Base-by-base conservation (phyloP, 768 basidiomycete species). In the Agaricus blazei region DNA sequence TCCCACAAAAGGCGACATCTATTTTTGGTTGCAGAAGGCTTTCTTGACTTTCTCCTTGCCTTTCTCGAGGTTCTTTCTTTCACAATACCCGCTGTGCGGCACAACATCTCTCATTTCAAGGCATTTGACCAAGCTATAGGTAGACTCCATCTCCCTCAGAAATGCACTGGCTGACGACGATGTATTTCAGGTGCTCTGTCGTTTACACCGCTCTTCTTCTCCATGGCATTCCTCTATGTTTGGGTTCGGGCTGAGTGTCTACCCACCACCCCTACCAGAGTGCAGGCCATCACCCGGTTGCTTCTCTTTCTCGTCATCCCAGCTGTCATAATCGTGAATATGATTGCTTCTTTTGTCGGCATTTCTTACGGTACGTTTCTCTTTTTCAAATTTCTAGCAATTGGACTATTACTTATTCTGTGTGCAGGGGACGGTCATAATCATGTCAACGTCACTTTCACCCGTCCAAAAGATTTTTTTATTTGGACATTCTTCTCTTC, bases 261-360 rank as follows among this genome's bases (percentile, higher is more conserved):
- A 43, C 72, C 76, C 46, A 64, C 65, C 37, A 72, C 88, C 37
- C 86, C 89, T 14, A 62, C 61, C 36, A 76, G 75, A 11, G 69
- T 83, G 51, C 78, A 73, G 45, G 67, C 64, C 15, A 64, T 81
- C 52, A 67, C 76, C 1, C 76, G 72, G 60, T 67, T 75, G 44
- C 64, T 75, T 9, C 69, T 88, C 9, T 59, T 82, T 31, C 49
- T 78, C 29, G 76, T 83, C 57, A 78, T 90, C 49, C 83, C 86
- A 9, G 64, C 75, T 29, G 75, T 84, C 48, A 57, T 85, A 54
- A 67, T 72, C 9, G 65, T 78, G 59, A 86, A 85, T 63, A 82
- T 82, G 58, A 64, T 85, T 12, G 80, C 81, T 9, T 87, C 88
- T 2, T 86, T 91, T 62, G 60, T 84, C 26, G 84, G 84, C 42